Evolutionary conservation across 352 stramenopile species (phyloP).

Genomic region (Phytophthora uliginosa): DNA sequence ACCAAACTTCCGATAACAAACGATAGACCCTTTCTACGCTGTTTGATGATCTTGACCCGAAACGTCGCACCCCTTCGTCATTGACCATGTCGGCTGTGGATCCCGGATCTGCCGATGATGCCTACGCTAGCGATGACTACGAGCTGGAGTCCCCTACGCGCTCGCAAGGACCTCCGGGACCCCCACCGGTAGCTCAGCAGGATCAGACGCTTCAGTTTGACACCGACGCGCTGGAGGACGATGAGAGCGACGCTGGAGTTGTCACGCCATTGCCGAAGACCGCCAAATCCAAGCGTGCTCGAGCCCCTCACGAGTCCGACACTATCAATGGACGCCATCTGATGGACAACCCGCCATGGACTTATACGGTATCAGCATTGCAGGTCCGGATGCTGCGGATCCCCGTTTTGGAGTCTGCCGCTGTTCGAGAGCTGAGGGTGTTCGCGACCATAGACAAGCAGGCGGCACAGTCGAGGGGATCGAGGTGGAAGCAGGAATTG

Average conservation of each 20-base stretch:
- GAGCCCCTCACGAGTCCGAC: constrained; percentile 11
- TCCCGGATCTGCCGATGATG: constrained; percentile 24
- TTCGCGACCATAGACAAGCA: constrained; percentile 69
- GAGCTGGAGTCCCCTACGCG: constrained; percentile 36
- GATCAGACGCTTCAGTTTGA: constrained; percentile 16
- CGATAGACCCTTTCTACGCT: constrained; percentile 3
- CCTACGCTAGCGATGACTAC: constrained; percentile 46
- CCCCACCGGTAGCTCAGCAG: neutral
- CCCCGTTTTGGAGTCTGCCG: constrained; percentile 39
- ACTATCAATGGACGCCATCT: constrained; percentile 29
- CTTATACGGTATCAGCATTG: constrained; percentile 49
- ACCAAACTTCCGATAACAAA: no score
- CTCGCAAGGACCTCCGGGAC: neutral
- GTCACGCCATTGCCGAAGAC: constrained; percentile 21
- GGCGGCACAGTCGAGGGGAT: constrained; percentile 57
- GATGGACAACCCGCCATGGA: constrained; percentile 60
- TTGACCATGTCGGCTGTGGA: constrained; percentile 34
- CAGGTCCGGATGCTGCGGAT: constrained; percentile 61
- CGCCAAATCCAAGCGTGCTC: constrained; percentile 16
- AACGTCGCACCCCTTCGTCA: constrained; percentile 11
- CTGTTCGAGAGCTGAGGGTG: constrained; percentile 64
- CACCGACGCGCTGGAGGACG: constrained; percentile 16
- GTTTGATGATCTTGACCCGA: neutral
- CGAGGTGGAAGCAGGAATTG: constrained; percentile 62
- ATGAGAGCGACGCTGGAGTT: constrained; percentile 23